Evolutionary conservation across 2,329 filamentous ascomycete genomes (phyloP), one percentile per base, ranked within the genome.

Genomic region (Aureobasidium sp.): DNA sequence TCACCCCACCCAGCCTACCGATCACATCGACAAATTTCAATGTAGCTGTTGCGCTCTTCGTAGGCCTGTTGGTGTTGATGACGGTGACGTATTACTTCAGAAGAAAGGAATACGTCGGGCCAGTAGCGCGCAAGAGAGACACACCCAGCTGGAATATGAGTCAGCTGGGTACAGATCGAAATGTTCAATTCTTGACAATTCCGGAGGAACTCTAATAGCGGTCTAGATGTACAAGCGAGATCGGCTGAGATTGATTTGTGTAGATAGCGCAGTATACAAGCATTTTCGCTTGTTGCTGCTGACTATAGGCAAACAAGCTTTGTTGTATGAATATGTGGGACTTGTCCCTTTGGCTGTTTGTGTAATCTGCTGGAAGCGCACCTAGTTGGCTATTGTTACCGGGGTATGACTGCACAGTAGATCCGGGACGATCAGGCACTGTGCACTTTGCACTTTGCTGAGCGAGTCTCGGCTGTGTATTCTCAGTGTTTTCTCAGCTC

Each of bases 11-110:
- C 0, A 41, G 3, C 8, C 25, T 60, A n/a, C 57, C 57, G 22
- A n/a, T 60, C 11, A 51, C 57, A n/a, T 8, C 20, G 27, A 34
- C 34, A 5, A 60, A 60, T 25, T 60, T 60, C 57, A 60, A 51
- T 12, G 25, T 42, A 11, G n/a, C 45, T 8, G 34, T 22, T 1
- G 20, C 25, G 11, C 14, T 60, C 12, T 51, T 60, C 14, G 17
- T 15, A 9, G 57, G 57, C 4, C 1, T n/a, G 25, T 1, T 60
- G 25, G 27, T 60, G 5, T 5, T 60, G 34, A 60, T 60, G 57
- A 31, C 42, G 36, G 47, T 36, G 11, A 51, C 57, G 8, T 60
- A 51, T 17, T 41, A 20, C 14, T 42, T 60, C 34, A 27, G 37
- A 22, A 34, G 22, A 9, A 34, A 22, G 11, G 27, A 51, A n/a